Percentiles rank a stretch among this genome's conserved stretches.
Conservation (phyloP, 257 asterid species). For the Ilex aquifolium region DNA sequence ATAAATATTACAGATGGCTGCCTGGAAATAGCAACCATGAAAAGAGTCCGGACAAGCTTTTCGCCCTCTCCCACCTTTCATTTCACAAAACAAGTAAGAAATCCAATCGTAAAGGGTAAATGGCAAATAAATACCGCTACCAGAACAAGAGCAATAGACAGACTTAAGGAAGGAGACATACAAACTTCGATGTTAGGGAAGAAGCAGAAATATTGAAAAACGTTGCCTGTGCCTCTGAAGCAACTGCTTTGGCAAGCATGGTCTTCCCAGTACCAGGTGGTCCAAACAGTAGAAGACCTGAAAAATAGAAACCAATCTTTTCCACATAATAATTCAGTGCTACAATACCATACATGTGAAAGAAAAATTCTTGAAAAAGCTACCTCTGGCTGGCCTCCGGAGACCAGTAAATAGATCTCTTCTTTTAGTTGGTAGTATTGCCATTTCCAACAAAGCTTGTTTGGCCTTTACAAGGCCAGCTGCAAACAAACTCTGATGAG, state of each 20-base stretch:
- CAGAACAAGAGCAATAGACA: neutral
- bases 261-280: constrained; percentile 99
- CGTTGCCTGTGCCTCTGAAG: constrained; percentile 94
- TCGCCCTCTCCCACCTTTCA: constrained; percentile 98
- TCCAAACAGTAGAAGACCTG: constrained; percentile 96
- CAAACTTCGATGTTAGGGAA: constrained; percentile 98
- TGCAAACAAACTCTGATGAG: constrained; percentile 24
- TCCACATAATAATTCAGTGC: constrained; percentile 7
- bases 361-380: constrained; percentile 9
- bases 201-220: constrained; percentile 97
- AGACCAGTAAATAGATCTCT: constrained; percentile 96
- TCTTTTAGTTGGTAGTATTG: constrained; percentile 88
- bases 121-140: neutral
- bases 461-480: constrained; percentile 99
- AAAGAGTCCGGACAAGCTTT: constrained; percentile 95
- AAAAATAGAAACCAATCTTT: constrained; percentile 11
- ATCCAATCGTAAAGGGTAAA: neutral
- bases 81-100: neutral
- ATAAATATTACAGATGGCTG: constrained; percentile 97
- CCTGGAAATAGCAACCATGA: constrained; percentile 81
- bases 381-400: constrained; percentile 95
- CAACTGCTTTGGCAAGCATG: constrained; percentile 98
- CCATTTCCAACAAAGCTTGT: constrained; percentile 94
- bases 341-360: constrained; percentile 8
- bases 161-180: constrained; percentile 26